Evolutionary conservation across 306 rosid species (phyloP).

Genomic region (Pachyrhizus erosus): DNA sequence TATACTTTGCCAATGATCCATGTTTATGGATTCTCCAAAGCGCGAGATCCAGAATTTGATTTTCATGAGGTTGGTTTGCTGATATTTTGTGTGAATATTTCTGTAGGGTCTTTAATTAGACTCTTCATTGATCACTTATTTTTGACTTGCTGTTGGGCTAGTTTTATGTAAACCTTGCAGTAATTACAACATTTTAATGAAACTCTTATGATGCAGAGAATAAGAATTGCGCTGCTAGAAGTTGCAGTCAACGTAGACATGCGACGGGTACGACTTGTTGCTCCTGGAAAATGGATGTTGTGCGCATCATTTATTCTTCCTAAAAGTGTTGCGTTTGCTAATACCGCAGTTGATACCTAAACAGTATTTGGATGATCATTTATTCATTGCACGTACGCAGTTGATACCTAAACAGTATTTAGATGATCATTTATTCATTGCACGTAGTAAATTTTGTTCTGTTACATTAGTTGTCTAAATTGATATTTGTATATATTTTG

Average conservation of each 20-base stretch:
- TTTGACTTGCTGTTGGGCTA: constrained; percentile 24
- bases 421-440: constrained; percentile 22
- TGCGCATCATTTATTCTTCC: constrained; percentile 93
- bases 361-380: constrained; percentile 33
- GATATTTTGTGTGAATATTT: constrained; percentile 26
- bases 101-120: background rate
- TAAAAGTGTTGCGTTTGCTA: constrained; percentile 73
- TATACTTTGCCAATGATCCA: constrained; percentile 75
- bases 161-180: constrained; percentile 2
- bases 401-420: constrained; percentile 45
- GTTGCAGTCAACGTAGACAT: constrained; percentile 78
- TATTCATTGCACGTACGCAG: constrained; percentile 15
- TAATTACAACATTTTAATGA: constrained; percentile 17
- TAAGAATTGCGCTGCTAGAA: constrained; percentile 80
- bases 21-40: constrained; percentile 96
- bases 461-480: background rate
- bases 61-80: constrained; percentile 77
- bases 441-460: constrained; percentile 21
- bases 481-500: constrained; percentile 21
- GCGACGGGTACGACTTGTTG: constrained; percentile 87
- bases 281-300: constrained; percentile 98
- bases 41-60: constrained; percentile 93
- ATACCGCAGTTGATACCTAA: constrained; percentile 45
- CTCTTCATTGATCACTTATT: constrained; percentile 23
- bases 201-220: constrained; percentile 61